These are phyloP conservation scores for Cladosporium cucumerinum DNA, from an alignment of 2,329 filamentous ascomycete genomes.

Conservation along the genomic window DNA sequence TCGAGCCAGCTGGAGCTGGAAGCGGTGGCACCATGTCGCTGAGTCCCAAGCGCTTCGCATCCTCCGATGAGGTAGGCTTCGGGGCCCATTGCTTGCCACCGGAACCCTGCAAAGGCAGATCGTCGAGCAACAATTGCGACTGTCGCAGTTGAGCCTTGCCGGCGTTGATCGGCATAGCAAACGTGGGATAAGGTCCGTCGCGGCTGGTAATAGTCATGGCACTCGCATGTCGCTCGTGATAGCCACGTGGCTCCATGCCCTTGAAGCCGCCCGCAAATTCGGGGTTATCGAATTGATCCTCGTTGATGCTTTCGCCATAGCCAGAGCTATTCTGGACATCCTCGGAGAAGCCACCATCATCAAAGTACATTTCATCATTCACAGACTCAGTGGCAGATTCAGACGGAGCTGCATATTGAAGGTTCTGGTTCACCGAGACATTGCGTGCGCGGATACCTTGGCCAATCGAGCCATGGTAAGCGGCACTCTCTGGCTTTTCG, in stretches of 20 bases:
- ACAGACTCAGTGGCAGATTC: not conserved
- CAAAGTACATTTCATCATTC: constrained; percentile 37
- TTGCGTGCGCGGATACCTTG: constrained; percentile 17
- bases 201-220: constrained; percentile 22
- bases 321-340: constrained; percentile 1
- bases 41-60: constrained; percentile 32
- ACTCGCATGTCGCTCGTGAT: constrained; percentile 22
- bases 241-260: constrained; percentile 11
- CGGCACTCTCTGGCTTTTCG: constrained; percentile 17
- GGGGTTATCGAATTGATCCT: constrained; percentile 36
- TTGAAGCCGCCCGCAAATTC: constrained; percentile 13
- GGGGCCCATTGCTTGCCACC: constrained; percentile 31
- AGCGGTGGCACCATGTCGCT: constrained; percentile 48
- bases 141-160: constrained; percentile 25
- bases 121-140: constrained; percentile 31
- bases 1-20: constrained; percentile 43
- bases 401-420: constrained; percentile 16
- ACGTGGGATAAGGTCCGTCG: constrained; percentile 34
- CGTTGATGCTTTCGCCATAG: constrained; percentile 29
- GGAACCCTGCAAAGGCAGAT: constrained; percentile 27
- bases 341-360: constrained; percentile 34
- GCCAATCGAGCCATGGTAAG: constrained; percentile 19
- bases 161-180: constrained; percentile 29
- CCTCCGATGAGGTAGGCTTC: constrained; percentile 33
- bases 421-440: constrained; percentile 15